Conservation (phyloP, 768 basidiomycete species). For the Lactifluus echinatus region DNA sequence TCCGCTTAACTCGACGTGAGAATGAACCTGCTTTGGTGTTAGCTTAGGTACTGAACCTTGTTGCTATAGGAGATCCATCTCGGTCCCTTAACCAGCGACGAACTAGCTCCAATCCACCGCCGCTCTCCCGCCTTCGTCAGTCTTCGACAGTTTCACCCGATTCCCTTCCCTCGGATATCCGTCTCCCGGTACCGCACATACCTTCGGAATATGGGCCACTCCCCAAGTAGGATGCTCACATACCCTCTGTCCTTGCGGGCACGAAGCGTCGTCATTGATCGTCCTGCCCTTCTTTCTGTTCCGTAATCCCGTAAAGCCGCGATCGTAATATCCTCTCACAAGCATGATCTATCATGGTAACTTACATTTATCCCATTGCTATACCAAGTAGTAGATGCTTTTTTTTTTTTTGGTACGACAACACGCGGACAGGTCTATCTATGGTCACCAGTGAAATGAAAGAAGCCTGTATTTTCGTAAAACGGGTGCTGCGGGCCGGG, state of each 20-base stretch:
- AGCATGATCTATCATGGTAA: not conserved
- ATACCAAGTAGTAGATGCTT: conserved; percentile 4
- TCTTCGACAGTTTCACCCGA: not conserved
- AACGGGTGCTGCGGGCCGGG: not conserved
- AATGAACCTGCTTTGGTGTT: not conserved
- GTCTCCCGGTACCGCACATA: conserved; percentile 14
- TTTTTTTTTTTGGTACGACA: no score
- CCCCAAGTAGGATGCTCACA: not conserved
- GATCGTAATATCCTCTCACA: not conserved
- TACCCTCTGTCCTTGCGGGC: not conserved
- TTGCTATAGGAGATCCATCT: not conserved
- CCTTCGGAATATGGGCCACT: not conserved
- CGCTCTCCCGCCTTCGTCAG: conserved; percentile 6
- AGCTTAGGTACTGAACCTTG: not conserved
- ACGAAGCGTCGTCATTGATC: not conserved
- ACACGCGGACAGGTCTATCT: no score
- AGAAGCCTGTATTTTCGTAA: not conserved
- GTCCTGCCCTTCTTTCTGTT: not conserved
- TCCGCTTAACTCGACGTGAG: conserved; percentile 1
- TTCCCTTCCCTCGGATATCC: not conserved
- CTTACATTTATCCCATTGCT: not conserved
- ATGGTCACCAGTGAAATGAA: no score
- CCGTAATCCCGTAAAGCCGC: not conserved
- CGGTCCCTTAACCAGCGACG: not conserved
- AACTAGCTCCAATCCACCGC: conserved; percentile 14